Evolutionary conservation across 306 rosid species (phyloP).

Genomic region (Myrica gale): DNA sequence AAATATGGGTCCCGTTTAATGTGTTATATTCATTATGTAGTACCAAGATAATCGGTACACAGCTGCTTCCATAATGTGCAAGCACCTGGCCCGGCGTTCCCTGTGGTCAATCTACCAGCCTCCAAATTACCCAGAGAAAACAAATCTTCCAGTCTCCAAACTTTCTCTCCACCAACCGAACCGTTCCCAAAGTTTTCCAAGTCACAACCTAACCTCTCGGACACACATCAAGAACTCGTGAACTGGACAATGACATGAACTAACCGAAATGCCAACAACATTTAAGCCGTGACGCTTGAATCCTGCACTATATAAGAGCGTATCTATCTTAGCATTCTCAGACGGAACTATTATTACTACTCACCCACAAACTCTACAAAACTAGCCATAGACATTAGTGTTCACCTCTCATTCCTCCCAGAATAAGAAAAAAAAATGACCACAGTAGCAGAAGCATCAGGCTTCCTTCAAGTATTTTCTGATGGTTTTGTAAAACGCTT

Average conservation of each 20-base stretch:
- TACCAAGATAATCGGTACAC: too few relatives aligned
- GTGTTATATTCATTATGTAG: too few relatives aligned
- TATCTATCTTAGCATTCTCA: background rate
- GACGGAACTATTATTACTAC: background rate
- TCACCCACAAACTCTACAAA: background rate
- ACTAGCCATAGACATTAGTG: background rate
- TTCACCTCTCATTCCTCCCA: too few relatives aligned
- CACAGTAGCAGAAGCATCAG: conserved; percentile 56
- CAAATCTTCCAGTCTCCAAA: too few relatives aligned
- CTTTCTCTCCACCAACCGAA: background rate
- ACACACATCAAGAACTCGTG: background rate
- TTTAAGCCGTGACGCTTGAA: conserved; percentile 19
- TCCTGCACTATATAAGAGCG: background rate
- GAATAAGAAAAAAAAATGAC: conserved; percentile 47
- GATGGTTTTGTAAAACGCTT: conserved; percentile 75
- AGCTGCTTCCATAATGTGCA: too few relatives aligned
- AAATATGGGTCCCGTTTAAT: too few relatives aligned
- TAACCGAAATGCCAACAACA: conserved; percentile 34
- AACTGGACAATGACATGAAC: conserved; percentile 34
- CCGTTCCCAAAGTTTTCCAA: background rate
- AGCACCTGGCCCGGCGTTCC: background rate
- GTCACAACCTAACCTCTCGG: background rate
- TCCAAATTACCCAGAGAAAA: background rate
- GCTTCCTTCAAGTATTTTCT: conserved; percentile 55
- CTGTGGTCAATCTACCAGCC: background rate